These are phyloP conservation scores for Scedosporium boydii DNA, from an alignment of 2,329 filamentous ascomycete genomes.

Conservation along the genomic window DNA sequence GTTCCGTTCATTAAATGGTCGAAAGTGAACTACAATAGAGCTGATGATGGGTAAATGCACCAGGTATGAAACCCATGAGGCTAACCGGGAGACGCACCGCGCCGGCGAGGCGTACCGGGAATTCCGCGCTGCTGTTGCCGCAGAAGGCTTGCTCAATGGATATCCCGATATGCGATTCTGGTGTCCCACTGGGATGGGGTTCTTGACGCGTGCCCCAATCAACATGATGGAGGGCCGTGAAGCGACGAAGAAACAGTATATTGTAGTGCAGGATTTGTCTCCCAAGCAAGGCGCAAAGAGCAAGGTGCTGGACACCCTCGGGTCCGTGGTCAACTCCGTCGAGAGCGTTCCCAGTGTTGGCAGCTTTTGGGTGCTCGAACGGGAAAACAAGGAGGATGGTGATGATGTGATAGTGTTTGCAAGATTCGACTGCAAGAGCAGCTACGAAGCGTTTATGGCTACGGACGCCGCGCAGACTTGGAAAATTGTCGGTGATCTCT, in stretches of 20 bases:
- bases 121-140: constrained; percentile 10
- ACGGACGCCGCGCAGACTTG: background rate
- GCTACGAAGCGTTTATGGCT: background rate
- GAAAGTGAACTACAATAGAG: background rate
- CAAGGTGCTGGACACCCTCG: background rate
- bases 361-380: constrained; percentile 8
- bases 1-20: background rate
- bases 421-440: background rate
- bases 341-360: background rate
- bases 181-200: constrained; percentile 9
- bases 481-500: background rate
- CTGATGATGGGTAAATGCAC: background rate
- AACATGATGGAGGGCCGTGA: constrained; percentile 5
- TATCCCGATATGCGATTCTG: constrained; percentile 11
- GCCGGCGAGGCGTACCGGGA: constrained; percentile 10
- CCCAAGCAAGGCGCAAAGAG: background rate
- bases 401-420: constrained; percentile 5
- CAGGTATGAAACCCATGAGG: constrained; percentile 4
- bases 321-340: background rate
- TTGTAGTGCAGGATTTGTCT: constrained; percentile 6
- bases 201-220: background rate
- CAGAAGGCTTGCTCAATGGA: constrained; percentile 8
- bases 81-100: constrained; percentile 8
- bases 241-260: background rate
- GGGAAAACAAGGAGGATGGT: constrained; percentile 1